Percentiles rank a stretch among this genome's conserved stretches.
Evolutionary conservation across 257 asterid genomes (phyloP).

Genomic region (Forsythia viridissima): DNA sequence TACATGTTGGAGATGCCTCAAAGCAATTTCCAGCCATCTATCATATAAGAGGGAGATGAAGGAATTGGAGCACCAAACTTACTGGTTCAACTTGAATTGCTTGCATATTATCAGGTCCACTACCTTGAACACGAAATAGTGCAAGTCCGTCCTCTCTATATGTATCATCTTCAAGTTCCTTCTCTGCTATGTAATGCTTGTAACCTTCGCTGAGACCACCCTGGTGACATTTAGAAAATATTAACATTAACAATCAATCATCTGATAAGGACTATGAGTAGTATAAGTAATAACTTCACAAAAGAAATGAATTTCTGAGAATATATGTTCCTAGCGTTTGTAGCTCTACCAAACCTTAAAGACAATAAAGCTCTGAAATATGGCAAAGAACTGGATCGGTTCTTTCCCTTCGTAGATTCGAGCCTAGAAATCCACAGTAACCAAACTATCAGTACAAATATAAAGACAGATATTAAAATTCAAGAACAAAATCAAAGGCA

Average conservation of each 20-base stretch:
- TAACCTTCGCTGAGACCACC: conserved; percentile 73
- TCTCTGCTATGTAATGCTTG: conserved; percentile 51
- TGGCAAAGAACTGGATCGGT: conserved; percentile 63
- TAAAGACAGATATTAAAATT: conserved; percentile 13
- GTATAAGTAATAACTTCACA: not conserved
- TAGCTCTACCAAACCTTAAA: conserved; percentile 53
- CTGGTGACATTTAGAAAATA: conserved; percentile 37
- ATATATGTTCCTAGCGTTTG: conserved; percentile 3
- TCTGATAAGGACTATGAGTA: not conserved
- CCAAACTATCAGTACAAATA: conserved; percentile 14
- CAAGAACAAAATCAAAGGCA: conserved; percentile 14
- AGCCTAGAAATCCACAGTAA: conserved; percentile 53
- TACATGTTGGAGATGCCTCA: not conserved
- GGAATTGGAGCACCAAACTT: conserved; percentile 24
- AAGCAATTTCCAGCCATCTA: conserved; percentile 10
- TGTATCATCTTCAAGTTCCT: conserved; percentile 67
- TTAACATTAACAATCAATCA: not conserved
- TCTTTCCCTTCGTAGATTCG: conserved; percentile 65
- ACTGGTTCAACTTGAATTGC: conserved; percentile 92
- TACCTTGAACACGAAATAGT: conserved; percentile 77
- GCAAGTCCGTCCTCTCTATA: conserved; percentile 61
- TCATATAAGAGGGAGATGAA: conserved; percentile 3
- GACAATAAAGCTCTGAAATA: conserved; percentile 63
- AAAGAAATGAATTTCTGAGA: not conserved
- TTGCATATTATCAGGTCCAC: conserved; percentile 73